phyloP scores from a whole-genome alignment of 495 filamentous ascomycete species.

The Talaromyces borbonicus region DNA sequence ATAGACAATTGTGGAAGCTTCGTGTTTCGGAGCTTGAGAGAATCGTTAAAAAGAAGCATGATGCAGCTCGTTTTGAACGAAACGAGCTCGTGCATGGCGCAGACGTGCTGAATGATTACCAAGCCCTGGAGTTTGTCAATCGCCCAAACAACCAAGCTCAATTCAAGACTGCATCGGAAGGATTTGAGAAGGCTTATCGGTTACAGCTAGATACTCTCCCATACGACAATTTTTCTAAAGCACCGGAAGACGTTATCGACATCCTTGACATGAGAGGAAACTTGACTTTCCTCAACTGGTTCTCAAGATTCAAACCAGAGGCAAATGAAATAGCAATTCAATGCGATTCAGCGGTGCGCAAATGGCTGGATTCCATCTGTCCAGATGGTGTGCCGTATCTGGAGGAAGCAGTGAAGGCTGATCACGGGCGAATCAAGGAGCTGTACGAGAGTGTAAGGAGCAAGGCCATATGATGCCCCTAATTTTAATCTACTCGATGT shows the following conservation, averaged over 20 bases:
- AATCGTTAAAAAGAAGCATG: neutral
- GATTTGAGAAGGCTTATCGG: neutral
- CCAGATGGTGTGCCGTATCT: neutral
- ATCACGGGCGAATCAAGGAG: neutral
- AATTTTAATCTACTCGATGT: neutral
- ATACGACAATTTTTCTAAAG: constrained; percentile 1
- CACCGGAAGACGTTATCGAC: neutral
- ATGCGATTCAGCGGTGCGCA: neutral
- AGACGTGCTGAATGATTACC: neutral
- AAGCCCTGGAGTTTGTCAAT: neutral
- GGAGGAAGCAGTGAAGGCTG: neutral
- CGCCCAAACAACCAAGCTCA: neutral
- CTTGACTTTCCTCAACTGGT: neutral
- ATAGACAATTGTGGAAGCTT: neutral
- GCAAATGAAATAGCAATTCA: neutral
- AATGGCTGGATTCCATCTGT: neutral
- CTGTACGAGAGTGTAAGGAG: neutral
- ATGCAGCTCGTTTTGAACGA: neutral
- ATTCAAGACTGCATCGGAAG: neutral
- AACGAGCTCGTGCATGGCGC: neutral
- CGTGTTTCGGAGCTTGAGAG: constrained; percentile 1
- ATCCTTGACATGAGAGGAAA: neutral
- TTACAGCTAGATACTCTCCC: neutral
- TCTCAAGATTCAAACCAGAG: neutral
- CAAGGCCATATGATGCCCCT: neutral